Percentiles rank a stretch among this genome's conserved stretches.
These are phyloP conservation scores for Glycyrrhiza uralensis DNA, from an alignment of 306 rosid species.

Conservation along the genomic window DNA sequence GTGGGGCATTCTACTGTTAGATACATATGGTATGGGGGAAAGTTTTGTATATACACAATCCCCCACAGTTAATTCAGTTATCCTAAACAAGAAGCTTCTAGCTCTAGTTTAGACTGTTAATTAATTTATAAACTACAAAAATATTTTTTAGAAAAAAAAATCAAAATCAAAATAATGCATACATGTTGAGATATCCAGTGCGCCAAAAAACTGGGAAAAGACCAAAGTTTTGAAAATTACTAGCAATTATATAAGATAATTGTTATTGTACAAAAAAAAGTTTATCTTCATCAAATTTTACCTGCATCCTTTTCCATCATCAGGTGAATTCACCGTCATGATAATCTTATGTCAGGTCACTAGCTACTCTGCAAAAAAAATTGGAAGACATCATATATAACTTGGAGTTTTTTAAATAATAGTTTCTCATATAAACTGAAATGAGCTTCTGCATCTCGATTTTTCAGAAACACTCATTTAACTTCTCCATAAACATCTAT, in stretches of 20 bases:
- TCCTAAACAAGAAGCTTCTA: constrained; percentile 27
- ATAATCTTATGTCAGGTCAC: constrained; percentile 54
- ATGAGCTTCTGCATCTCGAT: no score
- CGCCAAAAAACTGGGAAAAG: constrained; percentile 41
- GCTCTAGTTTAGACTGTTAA: constrained; percentile 19
- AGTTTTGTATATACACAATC: constrained; percentile 27
- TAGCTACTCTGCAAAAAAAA: constrained; percentile 64
- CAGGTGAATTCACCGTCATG: constrained; percentile 74
- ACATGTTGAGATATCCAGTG: constrained; percentile 46
- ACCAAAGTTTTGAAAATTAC: constrained; percentile 35
- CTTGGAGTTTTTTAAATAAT: no score
- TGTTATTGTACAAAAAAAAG: constrained; percentile 46
- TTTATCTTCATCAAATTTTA: constrained; percentile 48
- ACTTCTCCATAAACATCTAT: no score
- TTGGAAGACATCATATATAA: constrained; percentile 16
- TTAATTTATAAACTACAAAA: constrained; percentile 16
- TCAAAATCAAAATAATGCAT: constrained; percentile 17
- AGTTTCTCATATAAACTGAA: no score
- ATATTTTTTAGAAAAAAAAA: neutral
- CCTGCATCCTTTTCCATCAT: constrained; percentile 53
- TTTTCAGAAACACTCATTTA: no score
- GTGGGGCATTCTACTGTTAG: neutral
- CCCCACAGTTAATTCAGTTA: constrained; percentile 24
- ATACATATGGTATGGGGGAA: constrained; percentile 12
- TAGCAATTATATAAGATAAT: constrained; percentile 36